Evolutionary conservation across 2,329 filamentous ascomycete genomes (phyloP).

Genomic region (Venturia pyrina): DNA sequence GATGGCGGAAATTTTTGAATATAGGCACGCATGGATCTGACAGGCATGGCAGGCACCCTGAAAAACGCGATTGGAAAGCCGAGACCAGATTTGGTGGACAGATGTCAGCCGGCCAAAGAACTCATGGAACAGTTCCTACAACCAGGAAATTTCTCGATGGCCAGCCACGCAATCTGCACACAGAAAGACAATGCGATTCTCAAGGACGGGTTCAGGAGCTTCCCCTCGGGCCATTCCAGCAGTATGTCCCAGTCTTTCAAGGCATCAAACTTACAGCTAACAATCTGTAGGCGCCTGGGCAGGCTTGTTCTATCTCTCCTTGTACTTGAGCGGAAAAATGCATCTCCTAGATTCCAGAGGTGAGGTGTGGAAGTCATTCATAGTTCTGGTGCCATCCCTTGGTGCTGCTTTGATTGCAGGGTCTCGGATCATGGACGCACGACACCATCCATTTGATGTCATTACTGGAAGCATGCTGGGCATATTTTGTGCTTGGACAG

Average conservation of each 20-base stretch:
- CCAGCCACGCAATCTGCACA: slow-evolving; percentile 41
- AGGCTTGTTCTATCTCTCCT: slow-evolving; percentile 48
- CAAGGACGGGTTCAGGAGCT: slow-evolving; percentile 50
- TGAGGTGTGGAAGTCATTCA: slow-evolving; percentile 49
- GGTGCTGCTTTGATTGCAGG: slow-evolving; percentile 46
- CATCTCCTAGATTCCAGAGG: slow-evolving; percentile 50
- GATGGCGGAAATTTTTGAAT: no score
- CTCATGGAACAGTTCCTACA: slow-evolving; percentile 21
- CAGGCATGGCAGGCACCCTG: slow-evolving; percentile 28
- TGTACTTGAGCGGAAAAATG: slow-evolving; percentile 50
- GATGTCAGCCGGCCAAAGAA: slow-evolving; percentile 35
- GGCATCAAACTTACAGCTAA: neutral
- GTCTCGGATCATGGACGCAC: slow-evolving; percentile 51
- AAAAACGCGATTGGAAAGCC: slow-evolving; percentile 52
- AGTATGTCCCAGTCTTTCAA: slow-evolving; percentile 27
- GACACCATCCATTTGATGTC: slow-evolving; percentile 53
- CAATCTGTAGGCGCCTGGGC: slow-evolving; percentile 41
- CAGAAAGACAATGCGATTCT: slow-evolving; percentile 39
- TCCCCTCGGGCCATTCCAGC: slow-evolving; percentile 48
- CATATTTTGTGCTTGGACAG: slow-evolving; percentile 39
- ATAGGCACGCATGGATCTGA: neutral
- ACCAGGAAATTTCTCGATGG: slow-evolving; percentile 29
- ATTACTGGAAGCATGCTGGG: slow-evolving; percentile 45
- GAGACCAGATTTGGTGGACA: slow-evolving; percentile 47
- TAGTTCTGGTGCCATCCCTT: slow-evolving; percentile 44